A percentile compares a stretch with the other conserved stretches of the same genome.
phyloP scores from a whole-genome alignment of 1,284 basidiomycete genomes.

The Ceratobasidium sp. region DNA sequence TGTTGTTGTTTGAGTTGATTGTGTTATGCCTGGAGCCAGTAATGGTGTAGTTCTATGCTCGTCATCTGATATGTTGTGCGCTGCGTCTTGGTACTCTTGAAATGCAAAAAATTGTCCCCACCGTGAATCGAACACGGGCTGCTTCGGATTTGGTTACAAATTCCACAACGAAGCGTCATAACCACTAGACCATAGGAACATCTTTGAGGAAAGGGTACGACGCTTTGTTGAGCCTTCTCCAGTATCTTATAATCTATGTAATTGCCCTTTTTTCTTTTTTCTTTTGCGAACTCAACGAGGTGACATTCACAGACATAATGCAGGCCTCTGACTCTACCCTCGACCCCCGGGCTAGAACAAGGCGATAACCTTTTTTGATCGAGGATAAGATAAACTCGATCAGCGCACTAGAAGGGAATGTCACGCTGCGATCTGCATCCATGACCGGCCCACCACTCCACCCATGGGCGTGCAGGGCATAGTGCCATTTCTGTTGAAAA shows the following conservation, averaged over 20 bases:
- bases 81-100: neutral
- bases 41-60: neutral
- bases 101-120: constrained; percentile 27
- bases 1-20: neutral
- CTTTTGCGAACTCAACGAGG: neutral
- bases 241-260: no score
- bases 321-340: no score
- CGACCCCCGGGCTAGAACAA: no score
- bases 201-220: neutral
- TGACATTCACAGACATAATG: no score
- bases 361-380: no score
- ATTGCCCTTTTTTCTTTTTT: no score
- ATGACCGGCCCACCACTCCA: neutral
- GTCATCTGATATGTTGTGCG: neutral
- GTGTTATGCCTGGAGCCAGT: neutral
- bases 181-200: constrained; percentile 47
- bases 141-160: constrained; percentile 9
- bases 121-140: constrained; percentile 44
- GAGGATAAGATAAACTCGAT: neutral
- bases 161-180: constrained; percentile 44
- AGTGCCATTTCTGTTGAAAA: constrained; percentile 58
- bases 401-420: neutral
- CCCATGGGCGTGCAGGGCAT: constrained; percentile 60
- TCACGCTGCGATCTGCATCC: neutral
- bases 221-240: no score